Evolutionary conservation across 192 early-diverging fungal species (phyloP), one percentile per base, ranked within the genome.

Genomic region (Linnemannia exigua): DNA sequence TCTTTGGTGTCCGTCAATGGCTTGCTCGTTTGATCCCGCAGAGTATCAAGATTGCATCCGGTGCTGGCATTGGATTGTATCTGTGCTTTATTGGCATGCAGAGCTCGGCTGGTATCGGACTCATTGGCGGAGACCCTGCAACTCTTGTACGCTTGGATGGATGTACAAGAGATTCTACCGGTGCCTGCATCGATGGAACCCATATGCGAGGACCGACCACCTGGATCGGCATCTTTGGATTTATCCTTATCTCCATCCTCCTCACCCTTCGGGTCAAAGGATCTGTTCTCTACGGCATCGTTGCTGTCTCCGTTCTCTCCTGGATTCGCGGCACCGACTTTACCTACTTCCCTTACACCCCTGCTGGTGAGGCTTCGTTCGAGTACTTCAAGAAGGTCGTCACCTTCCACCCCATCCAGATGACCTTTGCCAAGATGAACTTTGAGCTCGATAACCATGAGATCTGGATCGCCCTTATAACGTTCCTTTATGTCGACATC

Each of bases 401-500:
- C 2, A 89, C 89, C 5, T 92, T 95, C 81, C 93, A 92, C 37
- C 82, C 87, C 11, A 92, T 95, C 75, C 67, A 92, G 35, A 76
- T 41, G 33, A 94, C 90, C 6, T 84, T 92, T 19, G 92, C 87
- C 8, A 71, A 77, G 66, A 90, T 94, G 79, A 83, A 94, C 83
- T 96, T 95, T 82, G 88, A 93, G 61, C 69, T 93, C 22, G 68
- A 85, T 0, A 86, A 81, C 66, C 88, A 89, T 38, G 90, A 94
- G 41, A 78, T 96, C 48, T 96, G 95, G 94, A 89, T 95, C 38
- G 95, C 95, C 11, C 89, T 96, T 47, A 90, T 96, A 38, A 96
- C 94, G 3, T 95, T 96, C 82, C 87, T 96, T 31, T 96, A 95
- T 72, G 93, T 96, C 75, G 95, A 96, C 77, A 94, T 96, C 54